These are phyloP conservation scores for Gaeumannomyces sp. DNA, from an alignment of 2,329 filamentous ascomycete genomes.

Conservation along the genomic window DNA sequence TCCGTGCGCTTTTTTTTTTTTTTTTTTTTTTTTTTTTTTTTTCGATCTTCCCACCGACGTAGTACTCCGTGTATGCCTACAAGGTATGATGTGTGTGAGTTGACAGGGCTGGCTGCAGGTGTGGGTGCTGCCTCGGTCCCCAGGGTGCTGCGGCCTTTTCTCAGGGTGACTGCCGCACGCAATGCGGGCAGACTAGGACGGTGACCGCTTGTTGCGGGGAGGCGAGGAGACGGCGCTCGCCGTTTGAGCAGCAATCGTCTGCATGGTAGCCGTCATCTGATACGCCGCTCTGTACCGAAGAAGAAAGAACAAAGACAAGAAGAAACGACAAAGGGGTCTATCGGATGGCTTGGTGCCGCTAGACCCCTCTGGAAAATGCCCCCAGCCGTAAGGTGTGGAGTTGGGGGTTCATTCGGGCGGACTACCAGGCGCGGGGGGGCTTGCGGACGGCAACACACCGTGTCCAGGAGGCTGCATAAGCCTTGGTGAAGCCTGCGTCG, in stretches of 20 bases:
- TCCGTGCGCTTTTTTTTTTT: too few species aligned
- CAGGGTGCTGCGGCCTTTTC: not conserved
- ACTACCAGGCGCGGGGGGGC: not conserved
- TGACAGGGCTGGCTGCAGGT: too few species aligned
- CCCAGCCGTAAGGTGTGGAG: not conserved
- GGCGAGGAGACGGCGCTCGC: too few species aligned
- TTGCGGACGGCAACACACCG: too few species aligned
- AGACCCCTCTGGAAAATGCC: not conserved
- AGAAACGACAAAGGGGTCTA: not conserved
- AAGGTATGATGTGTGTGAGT: too few species aligned
- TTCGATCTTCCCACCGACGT: not conserved
- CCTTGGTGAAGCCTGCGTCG: not conserved
- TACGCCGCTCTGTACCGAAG: not conserved
- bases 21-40: too few species aligned
- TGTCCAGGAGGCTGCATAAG: not conserved
- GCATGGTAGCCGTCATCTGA: not conserved
- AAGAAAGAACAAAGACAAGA: not conserved
- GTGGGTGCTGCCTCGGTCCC: not conserved
- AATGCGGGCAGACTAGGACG: too few species aligned
- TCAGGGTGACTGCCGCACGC: not conserved
- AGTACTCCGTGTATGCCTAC: not conserved
- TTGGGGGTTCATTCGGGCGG: not conserved
- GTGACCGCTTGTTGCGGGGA: too few species aligned
- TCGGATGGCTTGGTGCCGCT: not conserved
- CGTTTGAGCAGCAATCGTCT: not conserved